phyloP scores from a whole-genome alignment of 768 basidiomycete species.

The Dacryopinax primogenitus region DNA sequence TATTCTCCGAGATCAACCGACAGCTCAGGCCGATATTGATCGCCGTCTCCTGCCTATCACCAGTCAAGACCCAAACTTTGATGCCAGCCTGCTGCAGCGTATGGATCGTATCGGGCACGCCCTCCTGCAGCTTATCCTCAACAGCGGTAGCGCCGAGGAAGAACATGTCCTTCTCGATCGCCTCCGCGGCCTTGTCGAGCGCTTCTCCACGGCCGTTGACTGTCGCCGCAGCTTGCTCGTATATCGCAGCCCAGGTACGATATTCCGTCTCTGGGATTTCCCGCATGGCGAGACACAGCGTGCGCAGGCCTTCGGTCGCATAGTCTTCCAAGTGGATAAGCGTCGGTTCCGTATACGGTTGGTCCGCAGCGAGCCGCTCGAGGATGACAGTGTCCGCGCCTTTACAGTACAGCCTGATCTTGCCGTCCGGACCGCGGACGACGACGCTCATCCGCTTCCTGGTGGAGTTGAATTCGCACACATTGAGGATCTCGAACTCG shows the following conservation, averaged over 20 bases:
- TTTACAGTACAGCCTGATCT: constrained; percentile 90
- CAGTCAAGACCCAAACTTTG: constrained; percentile 98
- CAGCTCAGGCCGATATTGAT: constrained; percentile 99
- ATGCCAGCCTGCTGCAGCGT: constrained; percentile 96
- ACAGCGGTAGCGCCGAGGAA: constrained; percentile 94
- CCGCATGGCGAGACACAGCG: constrained; percentile 89
- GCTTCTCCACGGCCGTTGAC: constrained; percentile 92
- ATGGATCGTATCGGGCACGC: constrained; percentile 95
- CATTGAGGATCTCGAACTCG: constrained; percentile 86
- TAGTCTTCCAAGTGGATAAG: constrained; percentile 92
- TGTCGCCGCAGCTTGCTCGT: constrained; percentile 85
- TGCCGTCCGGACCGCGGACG: constrained; percentile 72
- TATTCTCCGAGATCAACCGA: constrained; percentile 90
- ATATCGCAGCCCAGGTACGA: constrained; percentile 71
- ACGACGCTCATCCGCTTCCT: constrained; percentile 97
- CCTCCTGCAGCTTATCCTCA: constrained; percentile 96
- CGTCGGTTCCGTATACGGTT: constrained; percentile 75
- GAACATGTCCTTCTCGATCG: constrained; percentile 89
- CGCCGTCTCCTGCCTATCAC: constrained; percentile 96
- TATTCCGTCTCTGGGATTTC: constrained; percentile 89
- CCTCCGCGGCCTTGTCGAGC: constrained; percentile 83
- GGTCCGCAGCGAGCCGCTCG: constrained; percentile 70
- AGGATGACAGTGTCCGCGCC: constrained; percentile 97
- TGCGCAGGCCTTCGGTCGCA: constrained; percentile 91
- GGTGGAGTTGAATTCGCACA: constrained; percentile 98